These are phyloP conservation scores for Sugiyamaella grinbergsii DNA, from an alignment of 1,139 yeast species.

Conservation along the genomic window DNA sequence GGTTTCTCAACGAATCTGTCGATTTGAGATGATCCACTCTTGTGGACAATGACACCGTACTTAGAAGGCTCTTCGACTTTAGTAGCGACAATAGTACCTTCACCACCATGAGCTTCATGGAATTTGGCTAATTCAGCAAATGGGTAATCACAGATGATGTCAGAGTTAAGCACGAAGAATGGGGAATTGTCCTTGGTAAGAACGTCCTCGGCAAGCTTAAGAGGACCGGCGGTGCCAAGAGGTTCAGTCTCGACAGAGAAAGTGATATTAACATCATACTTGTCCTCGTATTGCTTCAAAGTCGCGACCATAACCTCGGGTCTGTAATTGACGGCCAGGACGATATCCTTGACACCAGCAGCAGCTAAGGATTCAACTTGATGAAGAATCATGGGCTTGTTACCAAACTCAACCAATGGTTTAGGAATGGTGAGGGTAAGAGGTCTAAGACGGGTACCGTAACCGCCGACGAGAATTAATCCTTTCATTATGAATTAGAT, in stretches of 20 bases:
- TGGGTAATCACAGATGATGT: constrained; percentile 98
- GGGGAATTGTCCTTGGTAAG: constrained; percentile 95
- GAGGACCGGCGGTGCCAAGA: constrained; percentile 98
- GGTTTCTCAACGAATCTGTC: constrained; percentile 99
- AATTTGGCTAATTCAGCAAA: constrained; percentile 87
- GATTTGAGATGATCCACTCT: constrained; percentile 88
- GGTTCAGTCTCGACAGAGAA: constrained; percentile 99
- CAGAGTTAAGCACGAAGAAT: constrained; percentile 96
- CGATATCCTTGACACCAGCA: constrained; percentile 99
- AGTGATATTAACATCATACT: constrained; percentile 91
- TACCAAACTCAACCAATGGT: constrained; percentile 98
- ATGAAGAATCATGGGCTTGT: constrained; percentile 86
- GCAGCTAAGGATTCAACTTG: constrained; percentile 97
- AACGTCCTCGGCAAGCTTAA: constrained; percentile 93
- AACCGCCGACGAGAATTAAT: constrained; percentile 97
- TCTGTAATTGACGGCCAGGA: constrained; percentile 97
- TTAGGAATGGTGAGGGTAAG: constrained; percentile 95
- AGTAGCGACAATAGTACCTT: constrained; percentile 98
- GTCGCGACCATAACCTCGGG: constrained; percentile 99
- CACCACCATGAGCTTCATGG: constrained; percentile 96
- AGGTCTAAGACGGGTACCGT: constrained; percentile 99
- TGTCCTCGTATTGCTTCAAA: constrained; percentile 88
- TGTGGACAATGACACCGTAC: constrained; percentile 99
- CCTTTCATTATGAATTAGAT: constrained; percentile 70
- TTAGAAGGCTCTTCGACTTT: constrained; percentile 99